Evolutionary conservation across 2,329 filamentous ascomycete species (phyloP), one percentile per base, ranked within the genome.

Genomic region (Colletotrichum agaves): DNA sequence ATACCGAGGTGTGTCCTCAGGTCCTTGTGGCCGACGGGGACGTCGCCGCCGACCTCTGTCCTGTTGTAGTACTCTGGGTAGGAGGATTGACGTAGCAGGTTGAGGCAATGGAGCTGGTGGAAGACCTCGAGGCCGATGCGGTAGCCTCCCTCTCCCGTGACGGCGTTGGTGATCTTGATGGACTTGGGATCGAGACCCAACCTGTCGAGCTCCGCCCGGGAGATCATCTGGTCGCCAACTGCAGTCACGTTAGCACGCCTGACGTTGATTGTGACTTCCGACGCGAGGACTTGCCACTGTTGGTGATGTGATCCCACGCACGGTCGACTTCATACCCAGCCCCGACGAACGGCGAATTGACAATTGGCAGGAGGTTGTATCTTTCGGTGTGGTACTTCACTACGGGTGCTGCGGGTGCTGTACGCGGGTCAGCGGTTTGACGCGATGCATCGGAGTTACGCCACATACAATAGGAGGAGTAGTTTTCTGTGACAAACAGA

Each of bases 141-240:
- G 71, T 88, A 90, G 0, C 87, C 87, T 41, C 83, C 81, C 63
- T 85, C 80, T 17, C 87, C 88, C 1, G 87, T 87, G 49, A 78
- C 79, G 5, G 86, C 84, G 70, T 89, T 79, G 10, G 82, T 85
- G 69, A 88, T 83, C 71, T 83, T 84, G n/a, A 89, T 78, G 0
- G 85, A 85, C 21, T 82, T 77, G 2, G 84, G 83, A 69, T 87
- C 84, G 4, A 84, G 77, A 4, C 83, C 82, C 0, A 90, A 81
- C 21, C 82, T 82, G 44, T 82, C 76, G 31, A 88, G 82, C 71
- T 89, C 86, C 5, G 82, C 78, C 21, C 81, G 78, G 0, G 83
- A 83, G 58, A 90, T 85, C 83, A 88, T 87, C 71, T 87, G 86
- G 73, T 90, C 87, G 41, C 87, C 87, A 27, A 90, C 86, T 87